phyloP scores from a whole-genome alignment of 306 rosid genomes.

The Chamaecrista fasciculata region DNA sequence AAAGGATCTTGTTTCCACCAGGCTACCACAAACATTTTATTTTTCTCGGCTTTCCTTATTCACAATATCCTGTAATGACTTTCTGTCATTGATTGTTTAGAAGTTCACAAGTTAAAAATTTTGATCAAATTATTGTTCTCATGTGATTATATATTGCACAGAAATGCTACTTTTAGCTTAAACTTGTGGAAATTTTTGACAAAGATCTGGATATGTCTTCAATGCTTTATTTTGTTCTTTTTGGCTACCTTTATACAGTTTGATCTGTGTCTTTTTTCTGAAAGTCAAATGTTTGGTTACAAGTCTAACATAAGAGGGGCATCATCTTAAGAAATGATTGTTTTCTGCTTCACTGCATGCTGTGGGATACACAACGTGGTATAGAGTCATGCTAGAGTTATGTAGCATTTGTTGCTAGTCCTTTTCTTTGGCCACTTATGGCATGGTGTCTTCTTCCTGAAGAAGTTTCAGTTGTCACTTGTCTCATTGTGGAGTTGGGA shows the following conservation, averaged over 20 bases:
- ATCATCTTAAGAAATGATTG: conserved; percentile 17
- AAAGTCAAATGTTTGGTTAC: conserved; percentile 16
- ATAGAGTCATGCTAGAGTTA: conserved; percentile 17
- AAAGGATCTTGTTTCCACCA: conserved; percentile 1
- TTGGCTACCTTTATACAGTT: not conserved
- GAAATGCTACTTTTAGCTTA: not conserved
- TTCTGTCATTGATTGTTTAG: not conserved
- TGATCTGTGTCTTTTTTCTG: conserved; percentile 1
- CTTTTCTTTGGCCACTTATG: conserved; percentile 6
- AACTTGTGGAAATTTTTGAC: not conserved
- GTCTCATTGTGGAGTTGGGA: conserved; percentile 5
- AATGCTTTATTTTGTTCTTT: conserved; percentile 3
- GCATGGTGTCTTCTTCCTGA: conserved; percentile 10
- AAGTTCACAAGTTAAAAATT: conserved; percentile 8
- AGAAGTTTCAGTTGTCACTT: not conserved
- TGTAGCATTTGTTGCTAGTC: conserved; percentile 14
- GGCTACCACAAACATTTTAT: not conserved
- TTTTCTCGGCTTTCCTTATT: conserved; percentile 3
- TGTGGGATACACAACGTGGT: conserved; percentile 10
- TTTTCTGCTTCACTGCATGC: conserved; percentile 15
- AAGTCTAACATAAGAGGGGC: not conserved
- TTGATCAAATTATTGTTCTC: conserved; percentile 18
- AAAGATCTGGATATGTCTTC: not conserved
- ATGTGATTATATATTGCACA: not conserved
- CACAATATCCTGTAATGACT: not conserved